Evolutionary conservation across 805 yeast genomes (phyloP), one percentile per base, ranked within the genome.

Genomic region (Millerozyma acaciae): DNA sequence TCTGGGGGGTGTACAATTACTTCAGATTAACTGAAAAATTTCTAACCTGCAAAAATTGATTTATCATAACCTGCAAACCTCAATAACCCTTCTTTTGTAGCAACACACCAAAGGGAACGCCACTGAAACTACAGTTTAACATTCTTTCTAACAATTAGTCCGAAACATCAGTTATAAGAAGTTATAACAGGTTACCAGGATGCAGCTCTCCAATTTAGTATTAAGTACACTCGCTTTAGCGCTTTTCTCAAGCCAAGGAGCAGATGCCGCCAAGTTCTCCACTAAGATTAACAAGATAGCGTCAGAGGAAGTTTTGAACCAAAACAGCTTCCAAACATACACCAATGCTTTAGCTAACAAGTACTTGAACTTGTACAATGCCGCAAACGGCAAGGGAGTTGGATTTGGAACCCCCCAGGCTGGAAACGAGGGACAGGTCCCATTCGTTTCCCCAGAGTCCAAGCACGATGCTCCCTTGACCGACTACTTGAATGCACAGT

Each of bases 401-500:
- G 34, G 48, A 39, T 20, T 48, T 35, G 36, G 48, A 28, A 28
- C 42, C 30, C 37, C 31, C 25, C 28, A 22, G 8, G 28, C 46
- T 13, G 50, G 45, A 17, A 29, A 40, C 8, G 36, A 37, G n/a
- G 50, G 58, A 50, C 72, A 68, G 44, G 61, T 69, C 31, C 77
- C 77, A 14, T 70, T 71, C 43, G 51, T 70, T 25, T 35, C 42
- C 21, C 33, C 43, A 29, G 40, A 33, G 6, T 48, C 46, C 5
- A 76, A 72, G 22, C 87, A 82, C 55, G 82, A 83, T 45, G 72
- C 86, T 30, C 97, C 97, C 9, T 75, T 93, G 59, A 81, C 93
- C 44, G 89, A 93, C 70, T 93, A 90, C 63, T 64, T 86, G 65
- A 93, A 93, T 59, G 97, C 97, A 26, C 98, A 93, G 68, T 90